Percentiles rank a stretch among this genome's conserved stretches.
Conservation (phyloP, 495 filamentous ascomycete species). For the Jackrogersella multiformis region DNA sequence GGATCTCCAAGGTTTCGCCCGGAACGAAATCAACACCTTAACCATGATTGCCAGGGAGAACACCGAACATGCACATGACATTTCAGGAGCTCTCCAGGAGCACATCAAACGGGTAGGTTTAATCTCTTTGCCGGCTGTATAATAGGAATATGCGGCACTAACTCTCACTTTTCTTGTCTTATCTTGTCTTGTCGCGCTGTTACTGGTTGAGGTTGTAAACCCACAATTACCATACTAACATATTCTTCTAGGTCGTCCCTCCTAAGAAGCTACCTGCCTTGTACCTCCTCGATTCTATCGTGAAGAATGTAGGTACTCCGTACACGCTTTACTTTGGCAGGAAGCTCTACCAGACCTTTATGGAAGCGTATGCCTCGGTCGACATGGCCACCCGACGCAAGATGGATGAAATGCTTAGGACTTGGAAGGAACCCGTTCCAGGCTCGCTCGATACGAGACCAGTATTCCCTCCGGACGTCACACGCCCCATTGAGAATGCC, state of each 20-base stretch:
- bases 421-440: constrained; percentile 96
- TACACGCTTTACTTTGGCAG: constrained; percentile 94
- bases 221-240: constrained; percentile 21
- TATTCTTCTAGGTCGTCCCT: constrained; percentile 74
- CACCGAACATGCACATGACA: constrained; percentile 90
- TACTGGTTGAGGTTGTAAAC: not conserved
- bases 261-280: constrained; percentile 88
- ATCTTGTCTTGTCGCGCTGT: not conserved
- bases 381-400: constrained; percentile 81
- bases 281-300: constrained; percentile 98
- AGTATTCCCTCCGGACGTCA: constrained; percentile 86
- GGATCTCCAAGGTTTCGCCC: constrained; percentile 87
- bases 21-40: constrained; percentile 92
- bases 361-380: constrained; percentile 92
- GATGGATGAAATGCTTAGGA: constrained; percentile 96
- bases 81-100: constrained; percentile 85
- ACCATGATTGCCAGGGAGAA: constrained; percentile 97
- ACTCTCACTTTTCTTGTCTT: not conserved
- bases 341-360: constrained; percentile 91
- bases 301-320: constrained; percentile 97
- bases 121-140: constrained; percentile 10
- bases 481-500: constrained; percentile 90
- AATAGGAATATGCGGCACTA: not conserved
- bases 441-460: constrained; percentile 87
- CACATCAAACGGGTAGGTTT: constrained; percentile 90